Evolutionary conservation across 73 alveolate species (phyloP), one percentile per base, ranked within the genome.

Genomic region (Tetrahymena borealis): DNA sequence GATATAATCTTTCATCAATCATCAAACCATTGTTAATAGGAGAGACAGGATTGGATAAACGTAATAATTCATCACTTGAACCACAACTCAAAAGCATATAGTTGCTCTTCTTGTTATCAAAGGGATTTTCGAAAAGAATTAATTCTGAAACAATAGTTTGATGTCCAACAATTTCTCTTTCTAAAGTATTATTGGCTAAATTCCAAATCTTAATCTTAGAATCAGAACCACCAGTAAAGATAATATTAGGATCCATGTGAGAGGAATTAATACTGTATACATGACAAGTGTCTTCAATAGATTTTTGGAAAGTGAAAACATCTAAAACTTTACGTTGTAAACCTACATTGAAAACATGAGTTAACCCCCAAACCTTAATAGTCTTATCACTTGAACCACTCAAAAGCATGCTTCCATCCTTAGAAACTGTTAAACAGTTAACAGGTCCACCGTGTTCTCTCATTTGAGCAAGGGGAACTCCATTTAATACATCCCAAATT

Each of bases 151-250:
- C 91, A 18, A 92, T 91, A 28, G 90, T 79, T 85, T 93, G 36
- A 90, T 93, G 95, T n/a, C 95, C 95, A 41, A 85, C 92, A 4
- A 93, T 93, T 33, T 79, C 93, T 20, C 90, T 77, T 39, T 93
- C 93, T 3, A 32, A 31, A 33, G 90, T 85, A 32, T 36, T 32
- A 1, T 79, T 60, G 32, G 90, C 91, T 32, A 93, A 24, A 33
- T 93, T 93, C 95, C 95, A 93, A 16, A 93, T 85, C 37, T 93
- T 93, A 3, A 93, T 93, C 33, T 93, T 93, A 20, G 91, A 79
- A 90, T 93, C 95, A 93, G 93, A 79, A 9, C 95, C 95, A 60
- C 95, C 95, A 32, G 93, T 79, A 20, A 93, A 38, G 16, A 93
- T 39, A 32, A 93, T 33, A 31, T 39, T 32, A 31, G 90, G 93